Conservation (phyloP, 306 rosid species). For the Fagus sylvatica region DNA sequence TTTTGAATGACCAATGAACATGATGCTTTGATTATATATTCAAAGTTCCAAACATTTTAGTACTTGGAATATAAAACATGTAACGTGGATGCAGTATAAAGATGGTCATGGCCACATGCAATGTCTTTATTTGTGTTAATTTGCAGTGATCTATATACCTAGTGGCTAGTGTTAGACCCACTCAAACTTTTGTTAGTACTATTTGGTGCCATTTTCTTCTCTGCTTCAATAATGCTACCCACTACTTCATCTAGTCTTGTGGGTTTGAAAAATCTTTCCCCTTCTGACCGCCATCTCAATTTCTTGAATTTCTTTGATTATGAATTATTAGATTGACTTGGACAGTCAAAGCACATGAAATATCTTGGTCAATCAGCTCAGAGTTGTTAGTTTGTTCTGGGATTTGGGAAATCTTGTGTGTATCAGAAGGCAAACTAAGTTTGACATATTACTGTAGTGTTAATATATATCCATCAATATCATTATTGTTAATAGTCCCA, state of each 20-base stretch:
- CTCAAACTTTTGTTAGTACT: not conserved
- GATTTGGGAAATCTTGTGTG: too few relatives aligned
- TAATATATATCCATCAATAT: not conserved
- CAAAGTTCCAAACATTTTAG: not conserved
- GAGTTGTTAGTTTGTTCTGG: not conserved
- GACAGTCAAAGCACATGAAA: not conserved
- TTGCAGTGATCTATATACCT: not conserved
- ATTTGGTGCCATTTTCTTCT: not conserved
- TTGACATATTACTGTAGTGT: not conserved
- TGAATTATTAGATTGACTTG: not conserved
- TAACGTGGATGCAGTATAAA: not conserved
- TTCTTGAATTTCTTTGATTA: not conserved
- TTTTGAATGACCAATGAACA: not conserved
- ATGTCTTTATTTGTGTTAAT: not conserved
- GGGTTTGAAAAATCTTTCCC: not conserved
- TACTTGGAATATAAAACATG: not conserved
- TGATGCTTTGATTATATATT: not conserved
- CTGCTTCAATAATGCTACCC: not conserved
- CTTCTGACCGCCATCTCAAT: not conserved
- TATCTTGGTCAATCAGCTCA: not conserved
- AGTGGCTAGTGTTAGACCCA: not conserved
- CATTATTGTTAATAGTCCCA: not conserved
- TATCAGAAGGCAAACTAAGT: not conserved
- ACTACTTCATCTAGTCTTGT: not conserved
- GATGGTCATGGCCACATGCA: not conserved